Percentiles rank a stretch among this genome's conserved stretches.
These are phyloP conservation scores for Alternaria viburni DNA, from an alignment of 2,329 filamentous ascomycete species.

Conservation along the genomic window DNA sequence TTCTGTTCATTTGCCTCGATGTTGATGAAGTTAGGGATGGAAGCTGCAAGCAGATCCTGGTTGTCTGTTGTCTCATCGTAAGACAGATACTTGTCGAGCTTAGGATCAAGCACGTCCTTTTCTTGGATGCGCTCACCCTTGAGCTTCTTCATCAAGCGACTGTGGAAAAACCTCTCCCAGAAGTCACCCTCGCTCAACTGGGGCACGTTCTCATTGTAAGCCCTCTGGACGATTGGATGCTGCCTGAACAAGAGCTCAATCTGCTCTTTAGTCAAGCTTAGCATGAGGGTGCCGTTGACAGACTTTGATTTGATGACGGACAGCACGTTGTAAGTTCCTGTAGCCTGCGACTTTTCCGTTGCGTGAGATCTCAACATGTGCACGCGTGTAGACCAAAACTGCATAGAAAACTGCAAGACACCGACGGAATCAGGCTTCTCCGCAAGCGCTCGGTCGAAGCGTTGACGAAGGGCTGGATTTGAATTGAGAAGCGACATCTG, in stretches of 20 bases:
- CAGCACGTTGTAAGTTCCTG: slow-evolving; percentile 91
- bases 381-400: slow-evolving; percentile 93
- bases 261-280: slow-evolving; percentile 89
- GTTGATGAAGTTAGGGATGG: slow-evolving; percentile 88
- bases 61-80: slow-evolving; percentile 66
- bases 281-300: slow-evolving; percentile 70
- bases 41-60: slow-evolving; percentile 58
- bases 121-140: slow-evolving; percentile 87
- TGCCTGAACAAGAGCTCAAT: slow-evolving; percentile 92
- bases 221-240: slow-evolving; percentile 85
- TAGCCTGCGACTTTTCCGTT: slow-evolving; percentile 84
- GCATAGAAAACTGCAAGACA: slow-evolving; percentile 79
- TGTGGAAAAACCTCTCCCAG: slow-evolving; percentile 94
- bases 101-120: slow-evolving; percentile 74
- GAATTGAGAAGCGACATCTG: slow-evolving; percentile 89
- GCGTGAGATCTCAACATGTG: slow-evolving; percentile 88
- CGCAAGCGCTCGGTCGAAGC: slow-evolving; percentile 82
- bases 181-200: slow-evolving; percentile 81
- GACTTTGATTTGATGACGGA: slow-evolving; percentile 84
- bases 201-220: slow-evolving; percentile 88
- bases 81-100: slow-evolving; percentile 86
- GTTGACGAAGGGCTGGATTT: slow-evolving; percentile 75
- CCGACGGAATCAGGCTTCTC: slow-evolving; percentile 86
- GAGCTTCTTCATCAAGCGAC: slow-evolving; percentile 85
- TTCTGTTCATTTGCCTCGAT: slow-evolving; percentile 95